Evolutionary conservation across 306 rosid genomes (phyloP), one percentile per base, ranked within the genome.

Genomic region (Vigna reflexopilosa): DNA sequence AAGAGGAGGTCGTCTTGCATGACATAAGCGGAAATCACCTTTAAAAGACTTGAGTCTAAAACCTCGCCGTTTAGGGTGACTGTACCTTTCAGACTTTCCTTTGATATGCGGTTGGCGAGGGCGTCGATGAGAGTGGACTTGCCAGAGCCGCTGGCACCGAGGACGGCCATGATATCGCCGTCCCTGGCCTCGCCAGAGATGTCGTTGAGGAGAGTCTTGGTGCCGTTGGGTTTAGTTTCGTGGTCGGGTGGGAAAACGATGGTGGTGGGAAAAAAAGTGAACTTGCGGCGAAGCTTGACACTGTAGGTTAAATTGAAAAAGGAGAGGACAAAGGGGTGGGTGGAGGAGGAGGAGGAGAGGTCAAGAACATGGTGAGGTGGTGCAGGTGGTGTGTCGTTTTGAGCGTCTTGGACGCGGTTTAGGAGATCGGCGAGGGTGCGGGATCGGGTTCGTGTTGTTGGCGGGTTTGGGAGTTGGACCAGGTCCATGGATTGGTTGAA

Each of bases 1-100:
- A 92, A 94, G 38, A 94, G 85, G 17, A 94, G 98, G 55, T 94
- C 98, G 12, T 94, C 98, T 83, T 94, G 98, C 98, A 94, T 94
- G 22, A 94, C 98, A 16, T 94, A 94, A 32, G 97, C 98, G 0
- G 98, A 94, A 2, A 94, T 92, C 6, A 86, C 95, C 65, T 92
- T 94, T 17, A 82, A 40, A 3, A 91, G 85, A 1, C 91, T 72
- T 0, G 98, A 88, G 13, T 89, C 89, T 49, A 94, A 17, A 12
- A 57, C 83, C 55, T 92, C 96, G 16, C 90, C 89, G 65, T 92
- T 94, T 22, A 94, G 36, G 0, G 86, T 86, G 13, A 92, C 73
- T 0, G 83, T 67, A 2, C 98, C 98, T 84, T 82, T 88, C 7
- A 93, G 78, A 86, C 97, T 91, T 17, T 86, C 92, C 17, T 92